Evolutionary conservation across 768 basidiomycete species (phyloP), one percentile per base, ranked within the genome.

Genomic region (Lactifluus echinatus): DNA sequence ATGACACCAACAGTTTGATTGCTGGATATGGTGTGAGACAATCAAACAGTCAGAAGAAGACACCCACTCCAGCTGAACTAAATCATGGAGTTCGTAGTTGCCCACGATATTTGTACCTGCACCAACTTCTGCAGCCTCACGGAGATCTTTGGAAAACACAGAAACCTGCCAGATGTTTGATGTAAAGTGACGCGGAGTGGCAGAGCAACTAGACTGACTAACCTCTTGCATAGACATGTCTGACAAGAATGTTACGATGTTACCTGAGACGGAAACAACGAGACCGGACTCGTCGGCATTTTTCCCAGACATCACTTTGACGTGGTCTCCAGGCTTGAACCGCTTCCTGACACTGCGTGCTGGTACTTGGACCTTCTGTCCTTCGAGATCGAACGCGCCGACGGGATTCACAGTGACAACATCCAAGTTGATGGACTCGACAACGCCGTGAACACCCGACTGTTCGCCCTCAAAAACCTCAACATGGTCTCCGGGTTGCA

Each of bases 401-500:
- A 83, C 74, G 2, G 89, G 89, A 33, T 82, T 82, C 59, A 99
- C 81, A 2, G 86, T 83, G 33, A 98, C 90, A 11, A 93, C 81
- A 58, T 98, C 93, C 61, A 86, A 83, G 29, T 80, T 77, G 61
- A 98, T 89, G 53, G 91, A 86, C 59, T 94, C 91, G 26, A 99
- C 91, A 11, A 88, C 81, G 71, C 96, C 96, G 60, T 92, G 84
- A 8, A 96, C 81, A 59, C 96, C 96, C 7, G 88, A 78, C 68
- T 97, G 93, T 71, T 97, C 93, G 42, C 96, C 96, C 69, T 97
- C 93, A 65, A 93, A 93, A 14, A 98, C 92, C 68, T 99, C 96
- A 45, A 99, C 84, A 63, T 93, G 90, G 72, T 99, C 96, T 47
- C 96, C 96, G 0, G 96, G 96, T 67, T 96, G 93, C n/a, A 99